Conservation (phyloP, 805 yeast species). For the Maudiozyma pseudohumilis region DNA sequence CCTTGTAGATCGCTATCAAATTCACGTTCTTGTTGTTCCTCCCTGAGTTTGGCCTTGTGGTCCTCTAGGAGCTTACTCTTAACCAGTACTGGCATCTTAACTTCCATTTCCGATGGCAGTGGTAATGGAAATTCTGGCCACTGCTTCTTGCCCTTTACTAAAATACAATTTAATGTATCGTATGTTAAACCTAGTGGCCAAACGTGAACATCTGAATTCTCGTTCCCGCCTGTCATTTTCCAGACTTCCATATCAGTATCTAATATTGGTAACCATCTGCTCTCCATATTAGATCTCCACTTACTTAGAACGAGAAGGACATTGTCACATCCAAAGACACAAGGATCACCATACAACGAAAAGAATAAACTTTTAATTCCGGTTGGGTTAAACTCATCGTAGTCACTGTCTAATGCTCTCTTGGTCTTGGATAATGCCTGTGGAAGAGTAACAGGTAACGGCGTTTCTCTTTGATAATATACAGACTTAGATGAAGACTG, state of each 20-base stretch:
- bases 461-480: slow-evolving; percentile 36
- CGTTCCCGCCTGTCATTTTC: slow-evolving; percentile 41
- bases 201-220: slow-evolving; percentile 44
- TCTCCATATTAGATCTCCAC: slow-evolving; percentile 71
- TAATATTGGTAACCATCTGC: slow-evolving; percentile 80
- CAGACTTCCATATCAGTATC: slow-evolving; percentile 40
- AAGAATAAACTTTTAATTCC: slow-evolving; percentile 64
- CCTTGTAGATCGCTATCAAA: slow-evolving; percentile 12
- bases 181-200: slow-evolving; percentile 83
- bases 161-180: slow-evolving; percentile 63
- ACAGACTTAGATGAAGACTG: slow-evolving; percentile 19
- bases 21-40: slow-evolving; percentile 19
- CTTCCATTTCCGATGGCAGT: slow-evolving; percentile 66
- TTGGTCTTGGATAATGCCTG: slow-evolving; percentile 11
- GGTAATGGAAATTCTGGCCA: slow-evolving; percentile 83
- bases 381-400: slow-evolving; percentile 21
- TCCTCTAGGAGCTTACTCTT: slow-evolving; percentile 24
- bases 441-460: slow-evolving; percentile 34
- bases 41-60: slow-evolving; percentile 22
- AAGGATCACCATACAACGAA: slow-evolving; percentile 84
- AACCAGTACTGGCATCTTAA: slow-evolving; percentile 51
- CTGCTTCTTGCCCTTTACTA: slow-evolving; percentile 52
- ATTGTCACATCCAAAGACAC: slow-evolving; percentile 72
- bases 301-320: slow-evolving; percentile 57
- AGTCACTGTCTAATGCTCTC: slow-evolving; percentile 28